Percentiles rank a stretch among this genome's conserved stretches.
Conservation (phyloP, 225 moss, liverwort and hornwort species). For the Marchantia paleacea region DNA sequence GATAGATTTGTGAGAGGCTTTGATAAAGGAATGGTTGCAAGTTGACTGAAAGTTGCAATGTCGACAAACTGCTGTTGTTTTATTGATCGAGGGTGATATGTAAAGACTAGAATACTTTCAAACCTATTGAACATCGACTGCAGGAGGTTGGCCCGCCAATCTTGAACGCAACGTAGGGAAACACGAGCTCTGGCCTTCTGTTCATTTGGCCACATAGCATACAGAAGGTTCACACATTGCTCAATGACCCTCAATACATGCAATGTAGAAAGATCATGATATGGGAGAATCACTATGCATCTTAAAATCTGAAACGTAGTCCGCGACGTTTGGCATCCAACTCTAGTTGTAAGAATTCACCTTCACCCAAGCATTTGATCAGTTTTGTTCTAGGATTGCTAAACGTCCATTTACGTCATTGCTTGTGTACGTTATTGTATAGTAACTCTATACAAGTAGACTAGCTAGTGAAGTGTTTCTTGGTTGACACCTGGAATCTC, state of each 20-base stretch:
- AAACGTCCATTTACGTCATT: no score
- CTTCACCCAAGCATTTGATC: no score
- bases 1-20: neutral
- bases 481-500: no score
- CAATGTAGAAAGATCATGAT: neutral
- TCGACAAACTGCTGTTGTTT: neutral
- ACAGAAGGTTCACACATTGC: slow-evolving; percentile 6
- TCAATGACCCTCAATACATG: neutral
- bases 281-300: neutral
- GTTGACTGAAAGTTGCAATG: neutral
- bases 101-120: slow-evolving; percentile 9
- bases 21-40: neutral
- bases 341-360: no score
- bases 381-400: no score
- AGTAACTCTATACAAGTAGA: no score
- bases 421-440: no score
- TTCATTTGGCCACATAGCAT: slow-evolving; percentile 7
- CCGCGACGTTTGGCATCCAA: no score
- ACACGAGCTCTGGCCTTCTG: slow-evolving; percentile 10
- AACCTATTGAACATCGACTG: slow-evolving; percentile 19
- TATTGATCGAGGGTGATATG: neutral
- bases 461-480: no score
- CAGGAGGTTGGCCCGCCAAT: slow-evolving; percentile 17
- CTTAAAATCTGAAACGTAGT: neutral
- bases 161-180: slow-evolving; percentile 11